These are phyloP conservation scores for Penicillium sp. DNA, from an alignment of 2,329 filamentous ascomycete species.

Conservation along the genomic window DNA sequence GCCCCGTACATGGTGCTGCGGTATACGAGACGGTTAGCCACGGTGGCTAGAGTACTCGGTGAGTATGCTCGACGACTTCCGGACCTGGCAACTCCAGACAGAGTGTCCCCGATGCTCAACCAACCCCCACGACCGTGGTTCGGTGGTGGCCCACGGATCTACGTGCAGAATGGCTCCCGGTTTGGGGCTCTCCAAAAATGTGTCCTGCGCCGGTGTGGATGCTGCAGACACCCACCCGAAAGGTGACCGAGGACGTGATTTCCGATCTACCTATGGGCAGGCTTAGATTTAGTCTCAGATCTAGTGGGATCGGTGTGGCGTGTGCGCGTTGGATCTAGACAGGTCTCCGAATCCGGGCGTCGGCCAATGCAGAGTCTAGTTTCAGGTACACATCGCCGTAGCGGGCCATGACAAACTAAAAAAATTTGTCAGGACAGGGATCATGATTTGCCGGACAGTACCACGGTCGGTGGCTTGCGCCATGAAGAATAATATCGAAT, in stretches of 20 bases:
- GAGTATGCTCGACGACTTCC: not conserved
- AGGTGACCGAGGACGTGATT: not conserved
- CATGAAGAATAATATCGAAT: not conserved
- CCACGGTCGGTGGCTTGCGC: not conserved
- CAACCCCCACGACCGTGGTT: not conserved
- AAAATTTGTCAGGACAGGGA: not conserved
- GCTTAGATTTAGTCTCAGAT: slow-evolving; percentile 2
- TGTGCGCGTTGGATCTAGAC: slow-evolving; percentile 8
- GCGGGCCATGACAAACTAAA: not conserved
- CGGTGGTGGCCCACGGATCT: slow-evolving; percentile 4
- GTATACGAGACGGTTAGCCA: not conserved
- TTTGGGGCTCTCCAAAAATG: not conserved
- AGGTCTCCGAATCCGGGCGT: not conserved
- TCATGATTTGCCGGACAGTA: not conserved
- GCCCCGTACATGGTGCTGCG: not conserved
- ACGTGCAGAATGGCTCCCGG: not conserved
- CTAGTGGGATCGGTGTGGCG: slow-evolving; percentile 6
- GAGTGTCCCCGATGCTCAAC: not conserved
- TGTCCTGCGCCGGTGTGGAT: not conserved
- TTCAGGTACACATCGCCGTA: not conserved
- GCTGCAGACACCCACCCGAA: not conserved
- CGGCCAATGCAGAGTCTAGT: not conserved
- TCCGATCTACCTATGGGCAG: not conserved
- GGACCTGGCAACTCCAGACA: not conserved
- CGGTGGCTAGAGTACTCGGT: not conserved